A percentile compares a stretch with the other conserved stretches of the same genome.
These are phyloP conservation scores for Didymosphaeria variabile DNA, from an alignment of 2,329 filamentous ascomycete genomes.

Conservation along the genomic window DNA sequence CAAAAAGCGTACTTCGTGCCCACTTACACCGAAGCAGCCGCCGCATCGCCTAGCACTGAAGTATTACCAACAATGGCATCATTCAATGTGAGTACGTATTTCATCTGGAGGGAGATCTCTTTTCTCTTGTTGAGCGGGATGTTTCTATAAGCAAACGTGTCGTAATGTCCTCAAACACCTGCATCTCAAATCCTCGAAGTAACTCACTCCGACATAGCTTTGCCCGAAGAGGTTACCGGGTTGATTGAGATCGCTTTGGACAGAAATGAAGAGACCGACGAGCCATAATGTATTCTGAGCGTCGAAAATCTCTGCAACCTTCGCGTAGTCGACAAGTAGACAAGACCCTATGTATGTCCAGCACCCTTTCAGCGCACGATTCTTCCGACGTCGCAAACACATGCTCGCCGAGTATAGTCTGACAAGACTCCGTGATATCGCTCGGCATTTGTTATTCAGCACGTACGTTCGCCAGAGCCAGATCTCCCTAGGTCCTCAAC, in stretches of 20 bases:
- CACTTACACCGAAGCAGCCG: no score
- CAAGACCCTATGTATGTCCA: neutral
- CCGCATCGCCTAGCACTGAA: no score
- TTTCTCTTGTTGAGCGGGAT: no score
- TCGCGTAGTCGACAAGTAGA: conserved; percentile 2
- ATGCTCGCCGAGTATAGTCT: conserved; percentile 13
- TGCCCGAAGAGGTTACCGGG: neutral
- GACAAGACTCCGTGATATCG: neutral
- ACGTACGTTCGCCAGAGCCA: conserved; percentile 5
- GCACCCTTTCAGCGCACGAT: conserved; percentile 7
- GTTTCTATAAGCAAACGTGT: no score
- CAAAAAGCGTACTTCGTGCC: no score
- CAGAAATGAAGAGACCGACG: neutral
- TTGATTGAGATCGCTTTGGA: neutral
- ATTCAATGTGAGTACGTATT: no score
- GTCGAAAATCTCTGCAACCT: conserved; percentile 10
- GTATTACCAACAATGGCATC: no score
- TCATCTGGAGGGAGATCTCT: no score
- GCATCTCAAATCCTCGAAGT: no score
- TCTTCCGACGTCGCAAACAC: conserved; percentile 13
- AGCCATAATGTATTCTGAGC: neutral
- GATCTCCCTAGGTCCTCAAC: conserved; percentile 11
- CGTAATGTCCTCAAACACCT: no score
- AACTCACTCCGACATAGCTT: neutral
- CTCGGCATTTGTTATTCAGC: neutral